These are phyloP conservation scores for Ophiostoma populinum DNA, from an alignment of 2,329 filamentous ascomycete genomes.

Conservation along the genomic window DNA sequence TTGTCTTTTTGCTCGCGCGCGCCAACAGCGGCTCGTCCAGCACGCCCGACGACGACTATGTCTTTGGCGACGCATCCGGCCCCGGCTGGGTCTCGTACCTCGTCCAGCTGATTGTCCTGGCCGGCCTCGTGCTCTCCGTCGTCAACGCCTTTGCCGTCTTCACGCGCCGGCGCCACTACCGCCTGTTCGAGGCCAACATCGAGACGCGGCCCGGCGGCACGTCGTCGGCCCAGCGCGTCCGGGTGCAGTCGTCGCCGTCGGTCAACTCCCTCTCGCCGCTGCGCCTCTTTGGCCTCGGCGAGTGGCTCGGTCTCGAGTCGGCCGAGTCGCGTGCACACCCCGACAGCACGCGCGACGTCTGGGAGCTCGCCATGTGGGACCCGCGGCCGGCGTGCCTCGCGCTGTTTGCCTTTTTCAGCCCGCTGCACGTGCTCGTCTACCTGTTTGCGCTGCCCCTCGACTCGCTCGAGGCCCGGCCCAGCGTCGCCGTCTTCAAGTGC, in stretches of 20 bases:
- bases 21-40: conserved; percentile 47
- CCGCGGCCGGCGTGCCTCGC: conserved; percentile 69
- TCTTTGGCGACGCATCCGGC: conserved; percentile 49
- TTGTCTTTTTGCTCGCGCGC: conserved; percentile 64
- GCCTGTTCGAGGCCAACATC: conserved; percentile 75
- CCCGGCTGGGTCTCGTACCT: conserved; percentile 11
- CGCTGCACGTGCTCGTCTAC: conserved; percentile 82
- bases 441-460: conserved; percentile 70
- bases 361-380: conserved; percentile 90
- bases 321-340: conserved; percentile 77
- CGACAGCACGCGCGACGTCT: conserved; percentile 69
- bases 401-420: conserved; percentile 81
- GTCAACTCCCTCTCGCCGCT: conserved; percentile 70
- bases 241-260: conserved; percentile 63
- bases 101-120: conserved; percentile 51
- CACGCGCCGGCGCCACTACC: conserved; percentile 66
- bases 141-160: conserved; percentile 72
- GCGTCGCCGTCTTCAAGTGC: conserved; percentile 69
- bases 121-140: conserved; percentile 47
- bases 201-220: conserved; percentile 57
- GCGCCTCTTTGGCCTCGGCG: conserved; percentile 53
- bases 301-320: conserved; percentile 46
- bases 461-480: conserved; percentile 61
- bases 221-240: conserved; percentile 73
- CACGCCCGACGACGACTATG: conserved; percentile 43